Base-by-base conservation (phyloP, 2,329 filamentous ascomycete species). In the Fusarium tuaranense region DNA sequence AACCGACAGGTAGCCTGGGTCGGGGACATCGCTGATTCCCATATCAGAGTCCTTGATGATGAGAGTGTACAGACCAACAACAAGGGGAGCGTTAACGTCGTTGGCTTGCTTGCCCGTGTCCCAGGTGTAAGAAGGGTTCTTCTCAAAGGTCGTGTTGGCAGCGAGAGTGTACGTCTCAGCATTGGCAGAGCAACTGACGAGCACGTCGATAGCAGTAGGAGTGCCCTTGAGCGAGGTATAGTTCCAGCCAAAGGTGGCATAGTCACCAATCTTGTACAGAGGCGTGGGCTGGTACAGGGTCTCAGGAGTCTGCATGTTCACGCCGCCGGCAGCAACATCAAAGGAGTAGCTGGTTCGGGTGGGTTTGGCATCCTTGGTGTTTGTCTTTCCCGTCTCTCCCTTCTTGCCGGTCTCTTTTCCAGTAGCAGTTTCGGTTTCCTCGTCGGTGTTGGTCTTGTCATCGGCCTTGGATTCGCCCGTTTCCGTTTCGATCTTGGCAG, bases 211-310 rank as follows among this genome's bases (percentile, higher is more conserved):
- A 46, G 89, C 90, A 4, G 88, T 90, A 2, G 91, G 91, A 1
- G 85, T 88, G 30, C 83, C 89, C 65, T 86, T 84, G 34, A 93
- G 81, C 53, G 87, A 87, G 5, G 91, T 92, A 83, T 92, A 92
- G 82, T 92, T 92, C 90, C 90, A 93, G 57, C 83, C 86, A 81
- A 89, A 90, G 16, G 89, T 92, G 51, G 92, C 83, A 53, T 84
- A 84, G 78, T 91, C 87, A 70, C 89, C 88, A 70, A 92, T 90
- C 78, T 90, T 90, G 86, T 89, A 92, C 46, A 91, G 85, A 68
- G 87, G 84, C 12, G 85, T 84, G 30, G 84, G 83, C 13, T 83
- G 82, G 6, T 82, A 79, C 4, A 83, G 85, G 8, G 84, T 81
- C 44, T 85, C 82, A 1, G 91, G 91, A 2, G 85, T 87, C 53